Percentiles rank a stretch among this genome's conserved stretches.
phyloP scores from a whole-genome alignment of 2,329 filamentous ascomycete genomes.

The Pseudogymnoascus sp. region DNA sequence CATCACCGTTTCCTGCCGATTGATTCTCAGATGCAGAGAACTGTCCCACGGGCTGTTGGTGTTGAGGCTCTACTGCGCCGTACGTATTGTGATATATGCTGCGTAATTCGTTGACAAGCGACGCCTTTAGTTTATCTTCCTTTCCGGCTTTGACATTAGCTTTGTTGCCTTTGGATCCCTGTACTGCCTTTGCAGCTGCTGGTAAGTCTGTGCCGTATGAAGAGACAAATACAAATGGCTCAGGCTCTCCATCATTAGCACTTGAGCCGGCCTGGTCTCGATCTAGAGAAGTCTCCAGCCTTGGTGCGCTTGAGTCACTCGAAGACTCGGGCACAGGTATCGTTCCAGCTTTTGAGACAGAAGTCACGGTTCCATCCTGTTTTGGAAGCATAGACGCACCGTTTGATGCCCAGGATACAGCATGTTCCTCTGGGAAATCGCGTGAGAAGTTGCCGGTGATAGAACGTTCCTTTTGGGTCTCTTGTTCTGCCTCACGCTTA shows the following conservation, averaged over 20 bases:
- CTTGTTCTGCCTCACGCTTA: not conserved
- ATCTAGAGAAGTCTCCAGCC: too few species aligned
- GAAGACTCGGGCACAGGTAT: conserved; percentile 30
- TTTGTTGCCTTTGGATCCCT: conserved; percentile 9
- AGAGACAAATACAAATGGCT: conserved; percentile 2
- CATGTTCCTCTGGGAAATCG: too few species aligned
- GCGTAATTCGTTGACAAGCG: conserved; percentile 31
- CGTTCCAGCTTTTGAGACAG: conserved; percentile 10
- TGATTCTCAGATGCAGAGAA: not conserved
- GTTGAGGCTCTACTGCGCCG: conserved; percentile 30
- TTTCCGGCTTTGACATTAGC: not conserved
- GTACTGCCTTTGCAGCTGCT: conserved; percentile 18
- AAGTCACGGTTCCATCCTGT: too few species aligned
- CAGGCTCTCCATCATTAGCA: not conserved
- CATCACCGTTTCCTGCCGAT: not conserved
- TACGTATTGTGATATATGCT: conserved; percentile 36
- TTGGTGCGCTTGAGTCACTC: not conserved
- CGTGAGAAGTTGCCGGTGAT: too few species aligned
- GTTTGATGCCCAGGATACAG: too few species aligned
- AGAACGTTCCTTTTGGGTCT: too few species aligned
- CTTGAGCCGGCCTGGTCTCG: not conserved
- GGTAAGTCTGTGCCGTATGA: conserved; percentile 10
- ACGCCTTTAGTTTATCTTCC: conserved; percentile 21
- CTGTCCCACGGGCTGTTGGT: conserved; percentile 20
- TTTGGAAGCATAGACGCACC: too few species aligned